Conservation (phyloP, 1,284 basidiomycete genomes). For the Cutaneotrichosporon mucoides region DNA sequence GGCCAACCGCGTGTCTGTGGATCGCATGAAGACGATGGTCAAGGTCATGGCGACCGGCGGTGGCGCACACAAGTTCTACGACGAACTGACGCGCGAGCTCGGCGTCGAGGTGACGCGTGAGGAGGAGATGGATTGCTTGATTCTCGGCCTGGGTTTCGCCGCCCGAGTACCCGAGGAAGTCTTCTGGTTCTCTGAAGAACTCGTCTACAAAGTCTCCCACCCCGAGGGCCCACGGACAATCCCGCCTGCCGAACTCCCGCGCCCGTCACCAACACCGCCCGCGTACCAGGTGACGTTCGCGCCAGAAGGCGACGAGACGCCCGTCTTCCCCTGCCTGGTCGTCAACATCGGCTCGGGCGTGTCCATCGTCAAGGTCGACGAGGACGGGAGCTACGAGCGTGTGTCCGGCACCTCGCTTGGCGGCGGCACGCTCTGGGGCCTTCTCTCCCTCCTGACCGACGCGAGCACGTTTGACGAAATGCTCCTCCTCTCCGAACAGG, state of each 20-base stretch:
- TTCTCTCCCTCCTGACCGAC: slow-evolving; percentile 88
- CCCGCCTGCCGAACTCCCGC: slow-evolving; percentile 58
- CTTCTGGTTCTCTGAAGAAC: slow-evolving; percentile 97
- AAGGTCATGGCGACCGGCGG: slow-evolving; percentile 99
- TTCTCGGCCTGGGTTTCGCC: slow-evolving; percentile 95
- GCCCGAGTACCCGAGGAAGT: slow-evolving; percentile 93
- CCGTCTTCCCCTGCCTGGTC: slow-evolving; percentile 90
- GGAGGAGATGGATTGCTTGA: slow-evolving; percentile 99
- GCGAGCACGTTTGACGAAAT: slow-evolving; percentile 96
- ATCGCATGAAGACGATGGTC: slow-evolving; percentile 86
- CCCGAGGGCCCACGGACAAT: slow-evolving; percentile 40
- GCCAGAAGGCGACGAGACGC: slow-evolving; percentile 53
- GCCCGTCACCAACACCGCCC: slow-evolving; percentile 89
- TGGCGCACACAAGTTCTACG: slow-evolving; percentile 91
- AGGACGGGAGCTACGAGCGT: slow-evolving; percentile 90
- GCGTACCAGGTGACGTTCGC: slow-evolving; percentile 85
- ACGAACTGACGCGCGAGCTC: slow-evolving; percentile 69
- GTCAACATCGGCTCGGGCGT: slow-evolving; percentile 64
- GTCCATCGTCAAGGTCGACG: slow-evolving; percentile 54
- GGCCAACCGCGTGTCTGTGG: slow-evolving; percentile 82
- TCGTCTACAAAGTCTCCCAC: slow-evolving; percentile 80
- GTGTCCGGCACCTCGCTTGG: slow-evolving; percentile 96
- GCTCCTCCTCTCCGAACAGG: slow-evolving; percentile 85
- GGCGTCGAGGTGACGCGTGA: slow-evolving; percentile 82
- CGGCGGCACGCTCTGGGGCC: slow-evolving; percentile 98